Evolutionary conservation across 169 alveolate species (phyloP), one percentile per base, ranked within the genome.

Genomic region (Miamiensis avidus): DNA sequence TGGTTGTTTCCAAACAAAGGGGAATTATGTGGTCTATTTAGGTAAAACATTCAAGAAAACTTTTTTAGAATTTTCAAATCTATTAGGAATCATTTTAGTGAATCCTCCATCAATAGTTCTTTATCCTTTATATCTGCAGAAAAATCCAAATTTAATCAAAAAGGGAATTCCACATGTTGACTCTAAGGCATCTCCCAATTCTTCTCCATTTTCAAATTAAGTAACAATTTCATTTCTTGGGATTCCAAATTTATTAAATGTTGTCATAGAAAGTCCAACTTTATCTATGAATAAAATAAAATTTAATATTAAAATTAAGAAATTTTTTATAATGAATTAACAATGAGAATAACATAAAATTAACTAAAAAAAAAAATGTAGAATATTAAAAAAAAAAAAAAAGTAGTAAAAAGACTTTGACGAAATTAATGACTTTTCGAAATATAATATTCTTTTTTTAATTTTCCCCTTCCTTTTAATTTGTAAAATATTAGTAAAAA

Each of bases 71-170:
- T 77, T 72, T 77, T 20, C 33, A 34, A 32, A 77, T 34, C 72
- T 77, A 27, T 77, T 33, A 20, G 82, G 82, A 26, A 77, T 77
- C 0, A 31, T 31, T 34, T 33, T 33, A 4, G 82, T 77, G 26
- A 77, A 33, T 77, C 82, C 82, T 30, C 82, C 82, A 33, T 77
- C 82, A 25, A 77, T 26, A 29, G 64, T 69, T 27, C 64, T 77
- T 77, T 77, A 25, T 77, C 82, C 82, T 33, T 77, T 25, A 77
- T 25, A 77, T 77, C 33, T 77, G 28, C 33, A 32, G 29, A 33
- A 77, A 0, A 77, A 33, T 34, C 74, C 65, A 33, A 77, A 33
- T 20, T 69, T 77, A 0, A 69, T 77, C 26, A 77, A 33, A 27
- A 31, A 33, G 27, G 82, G 82, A 1, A 77, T 26, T 0, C 74